Base-by-base conservation (phyloP, 2,329 filamentous ascomycete species). In the Plenodomus tracheiphilus region DNA sequence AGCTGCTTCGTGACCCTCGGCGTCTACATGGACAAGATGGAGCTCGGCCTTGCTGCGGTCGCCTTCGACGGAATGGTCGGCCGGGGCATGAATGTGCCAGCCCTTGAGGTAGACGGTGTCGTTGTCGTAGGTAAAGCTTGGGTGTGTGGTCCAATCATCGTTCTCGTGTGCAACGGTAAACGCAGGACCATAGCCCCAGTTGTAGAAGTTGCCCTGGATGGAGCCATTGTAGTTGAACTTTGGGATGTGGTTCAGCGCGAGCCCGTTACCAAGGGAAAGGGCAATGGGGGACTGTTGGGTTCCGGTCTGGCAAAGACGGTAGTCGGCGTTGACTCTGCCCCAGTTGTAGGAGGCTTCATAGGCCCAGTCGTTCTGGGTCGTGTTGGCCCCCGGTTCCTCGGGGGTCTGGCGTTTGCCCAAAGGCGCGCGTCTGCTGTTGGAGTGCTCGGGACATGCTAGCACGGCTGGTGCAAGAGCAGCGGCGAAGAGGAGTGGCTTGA, bases 21-120 rank as follows among this genome's bases (percentile, higher is more conserved):
- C 67, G 49, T 77, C 73, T 43, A 74, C 74, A 51, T 79, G 77
- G 2, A 81, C 79, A 32, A 78, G 69, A 59, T 81, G 79, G 17
- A 81, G 62, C 54, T 81, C 79, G 30, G 77, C 76, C 50, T 74
- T 76, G 30, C 71, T 67, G 30, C 73, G 71, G 32, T 72, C 65
- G 28, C 74, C 74, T 39, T 73, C 66, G 3, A 81, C 70, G 2
- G 71, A 68, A 60, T 81, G 79, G 47, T 81, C 79, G 4, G 77
- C 77, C 0, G 79, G 79, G 0, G 77, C 60, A 56, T 81, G 79
- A 41, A 80, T 75, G 65, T 81, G 79, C 77, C 77, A 81, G 39
- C 77, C 76, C 35, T 66, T 71, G 8, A 81, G 68, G 58, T 78
- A 81, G 18, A 77, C 69, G 1, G 75, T 79, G 50, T 73, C 65